phyloP scores from a whole-genome alignment of 1,139 yeast species.

The Debaryomycetaceae sp. region DNA sequence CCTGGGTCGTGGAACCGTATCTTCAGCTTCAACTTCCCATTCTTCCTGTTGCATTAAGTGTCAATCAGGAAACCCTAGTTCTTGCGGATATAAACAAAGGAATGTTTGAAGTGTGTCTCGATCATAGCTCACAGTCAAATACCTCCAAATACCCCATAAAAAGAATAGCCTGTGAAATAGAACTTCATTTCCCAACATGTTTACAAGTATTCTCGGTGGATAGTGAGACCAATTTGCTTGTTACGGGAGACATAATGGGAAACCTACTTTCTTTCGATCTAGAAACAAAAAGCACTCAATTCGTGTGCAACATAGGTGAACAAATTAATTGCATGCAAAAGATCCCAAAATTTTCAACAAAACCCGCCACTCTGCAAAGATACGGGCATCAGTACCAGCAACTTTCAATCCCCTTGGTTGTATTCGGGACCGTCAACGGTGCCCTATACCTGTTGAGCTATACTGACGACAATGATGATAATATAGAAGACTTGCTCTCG shows the following conservation, averaged over 20 bases:
- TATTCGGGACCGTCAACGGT: constrained; percentile 38
- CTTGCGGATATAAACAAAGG: constrained; percentile 24
- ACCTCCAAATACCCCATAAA: neutral
- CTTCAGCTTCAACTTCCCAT: constrained; percentile 10
- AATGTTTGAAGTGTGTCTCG: constrained; percentile 6
- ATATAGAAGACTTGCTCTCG: constrained; percentile 8
- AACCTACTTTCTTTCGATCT: constrained; percentile 16
- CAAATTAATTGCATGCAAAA: constrained; percentile 25
- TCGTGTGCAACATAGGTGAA: constrained; percentile 29
- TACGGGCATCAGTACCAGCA: neutral
- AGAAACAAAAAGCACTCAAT: constrained; percentile 2
- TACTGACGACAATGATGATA: constrained; percentile 26
- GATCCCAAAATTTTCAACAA: constrained; percentile 4
- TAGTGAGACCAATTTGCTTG: constrained; percentile 3
- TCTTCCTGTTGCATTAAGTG: constrained; percentile 10
- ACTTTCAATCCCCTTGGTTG: constrained; percentile 10
- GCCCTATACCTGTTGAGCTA: constrained; percentile 23
- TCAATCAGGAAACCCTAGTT: constrained; percentile 7
- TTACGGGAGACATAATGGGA: constrained; percentile 33
- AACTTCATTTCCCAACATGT: constrained; percentile 15
- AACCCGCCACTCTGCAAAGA: too few species aligned
- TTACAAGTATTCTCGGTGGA: constrained; percentile 2
- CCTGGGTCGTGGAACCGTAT: constrained; percentile 12
- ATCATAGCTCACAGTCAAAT: neutral
- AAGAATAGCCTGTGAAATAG: constrained; percentile 6